Evolutionary conservation across 2,329 filamentous ascomycete genomes (phyloP), one percentile per base, ranked within the genome.

Genomic region (Escovopsis sp.): DNA sequence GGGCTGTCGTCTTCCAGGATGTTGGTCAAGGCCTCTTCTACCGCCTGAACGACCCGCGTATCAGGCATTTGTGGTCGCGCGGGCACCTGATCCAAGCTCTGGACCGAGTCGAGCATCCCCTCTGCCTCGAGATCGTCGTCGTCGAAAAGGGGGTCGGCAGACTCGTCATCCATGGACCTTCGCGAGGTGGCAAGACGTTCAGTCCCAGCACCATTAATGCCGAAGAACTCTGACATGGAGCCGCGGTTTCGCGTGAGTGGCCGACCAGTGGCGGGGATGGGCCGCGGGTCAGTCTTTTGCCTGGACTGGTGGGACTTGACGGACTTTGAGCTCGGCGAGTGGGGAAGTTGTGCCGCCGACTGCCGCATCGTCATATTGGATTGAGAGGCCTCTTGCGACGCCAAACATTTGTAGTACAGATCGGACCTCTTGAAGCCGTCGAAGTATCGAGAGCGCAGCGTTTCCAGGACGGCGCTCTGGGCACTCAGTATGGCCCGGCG

Each of bases 371-470:
- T 33, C 43, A 44, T 45, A 26, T 57, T 57, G 6, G 52, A 44
- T 40, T 56, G 67, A 2, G 73, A 69, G 36, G 75, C 71, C 61
- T 94, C 87, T 54, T 94, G 85, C 11, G 89, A 84, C 7, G 89
- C 86, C 1, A 98, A 70, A 57, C 88, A 95, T 59, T 98, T 98
- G 68, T 91, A 96, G 59, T 87, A 98, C 1, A 98, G 63, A 55
- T 96, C 91, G 0, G 91, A 94, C 51, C 80, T 84, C 56, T 88
- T 94, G 66, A 98, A 98, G 18, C 75, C 77, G 15, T 82, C 78
- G 49, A 91, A 91, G 55, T 94, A 77, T 12, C 73, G 76, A 19
- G 77, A 76, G 54, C 87, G 81, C 76, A 98, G 85, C 52, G 84
- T 80, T 47, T 94, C 84, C 44, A 95, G 72, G 0, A 88, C 82